phyloP scores from a whole-genome alignment of 768 basidiomycete species.

The Suillus alpinus region DNA sequence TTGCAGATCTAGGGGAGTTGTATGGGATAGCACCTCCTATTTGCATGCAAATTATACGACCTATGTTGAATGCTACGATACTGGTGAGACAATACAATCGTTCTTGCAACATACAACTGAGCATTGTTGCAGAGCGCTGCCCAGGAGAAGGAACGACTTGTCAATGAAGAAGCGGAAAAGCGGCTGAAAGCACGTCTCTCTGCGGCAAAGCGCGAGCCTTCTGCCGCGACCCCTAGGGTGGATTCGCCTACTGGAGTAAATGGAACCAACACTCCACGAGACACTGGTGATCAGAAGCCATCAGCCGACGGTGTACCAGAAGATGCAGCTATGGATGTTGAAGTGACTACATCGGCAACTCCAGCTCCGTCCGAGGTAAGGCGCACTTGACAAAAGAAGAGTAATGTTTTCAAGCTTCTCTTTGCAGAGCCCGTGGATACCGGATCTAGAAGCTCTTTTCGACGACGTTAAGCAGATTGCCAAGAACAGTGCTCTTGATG shows the following conservation, averaged over 20 bases:
- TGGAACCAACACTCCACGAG: constrained; percentile 27
- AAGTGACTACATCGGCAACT: constrained; percentile 28
- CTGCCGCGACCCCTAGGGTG: constrained; percentile 49
- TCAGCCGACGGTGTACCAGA: constrained; percentile 35
- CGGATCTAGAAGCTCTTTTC: constrained; percentile 69
- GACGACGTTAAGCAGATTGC: constrained; percentile 72
- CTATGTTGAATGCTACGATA: constrained; percentile 64
- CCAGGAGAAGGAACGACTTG: constrained; percentile 66
- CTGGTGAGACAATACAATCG: constrained; percentile 41
- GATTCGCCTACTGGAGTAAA: constrained; percentile 54
- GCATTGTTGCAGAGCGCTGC: constrained; percentile 50
- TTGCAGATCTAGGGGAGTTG: constrained; percentile 66
- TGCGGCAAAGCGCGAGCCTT: constrained; percentile 74
- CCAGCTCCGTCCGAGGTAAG: constrained; percentile 39
- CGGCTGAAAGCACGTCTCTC: constrained; percentile 73
- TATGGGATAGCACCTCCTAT: constrained; percentile 84
- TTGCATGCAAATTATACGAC: constrained; percentile 92
- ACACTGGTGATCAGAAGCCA: constrained; percentile 21
- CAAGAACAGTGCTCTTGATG: constrained; percentile 58
- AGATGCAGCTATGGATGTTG: constrained; percentile 55
- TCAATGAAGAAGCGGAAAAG: constrained; percentile 76
- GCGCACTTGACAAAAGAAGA: neutral
- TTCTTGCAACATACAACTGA: constrained; percentile 11
- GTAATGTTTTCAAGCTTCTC: constrained; percentile 5
- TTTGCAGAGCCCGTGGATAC: constrained; percentile 73